These are phyloP conservation scores for Phytophthora multivora DNA, from an alignment of 352 stramenopile genomes.

Conservation along the genomic window DNA sequence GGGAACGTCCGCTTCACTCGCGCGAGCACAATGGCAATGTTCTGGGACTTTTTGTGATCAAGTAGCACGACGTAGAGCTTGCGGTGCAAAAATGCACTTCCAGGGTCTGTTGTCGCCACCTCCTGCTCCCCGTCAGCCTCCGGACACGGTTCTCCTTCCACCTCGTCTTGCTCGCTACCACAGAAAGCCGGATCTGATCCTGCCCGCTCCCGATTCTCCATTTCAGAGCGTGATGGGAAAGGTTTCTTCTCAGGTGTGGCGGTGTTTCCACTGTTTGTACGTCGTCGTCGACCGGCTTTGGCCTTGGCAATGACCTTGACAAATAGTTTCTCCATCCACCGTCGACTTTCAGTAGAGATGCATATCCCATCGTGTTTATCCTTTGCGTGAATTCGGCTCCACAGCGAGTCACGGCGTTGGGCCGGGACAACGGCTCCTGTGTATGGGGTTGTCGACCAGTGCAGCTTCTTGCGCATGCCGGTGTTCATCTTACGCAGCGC, in stretches of 20 bases:
- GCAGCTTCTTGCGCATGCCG: constrained; percentile 76
- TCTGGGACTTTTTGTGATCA: constrained; percentile 87
- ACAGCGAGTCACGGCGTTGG: constrained; percentile 54
- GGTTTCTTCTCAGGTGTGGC: constrained; percentile 16
- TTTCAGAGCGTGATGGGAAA: constrained; percentile 19
- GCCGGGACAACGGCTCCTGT: constrained; percentile 30
- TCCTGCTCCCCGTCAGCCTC: constrained; percentile 18
- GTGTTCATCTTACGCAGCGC: constrained; percentile 56
- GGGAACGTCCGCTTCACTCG: constrained; percentile 70
- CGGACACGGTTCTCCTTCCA: constrained; percentile 29
- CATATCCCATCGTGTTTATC: constrained; percentile 26
- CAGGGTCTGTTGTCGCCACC: neutral
- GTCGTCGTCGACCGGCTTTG: constrained; percentile 27
- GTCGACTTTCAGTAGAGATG: constrained; percentile 66
- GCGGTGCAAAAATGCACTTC: constrained; percentile 38
- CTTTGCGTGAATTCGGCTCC: constrained; percentile 47
- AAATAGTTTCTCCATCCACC: constrained; percentile 78
- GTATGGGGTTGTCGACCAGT: constrained; percentile 69
- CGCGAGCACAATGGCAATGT: constrained; percentile 81
- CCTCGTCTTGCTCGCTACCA: constrained; percentile 20
- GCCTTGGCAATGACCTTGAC: constrained; percentile 52
- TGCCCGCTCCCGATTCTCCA: constrained; percentile 17
- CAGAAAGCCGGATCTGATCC: constrained; percentile 19
- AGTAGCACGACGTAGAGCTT: constrained; percentile 70
- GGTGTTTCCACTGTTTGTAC: constrained; percentile 13